Evolutionary conservation across 1,284 basidiomycete genomes (phyloP).

Genomic region (Trichosporon asahii): DNA sequence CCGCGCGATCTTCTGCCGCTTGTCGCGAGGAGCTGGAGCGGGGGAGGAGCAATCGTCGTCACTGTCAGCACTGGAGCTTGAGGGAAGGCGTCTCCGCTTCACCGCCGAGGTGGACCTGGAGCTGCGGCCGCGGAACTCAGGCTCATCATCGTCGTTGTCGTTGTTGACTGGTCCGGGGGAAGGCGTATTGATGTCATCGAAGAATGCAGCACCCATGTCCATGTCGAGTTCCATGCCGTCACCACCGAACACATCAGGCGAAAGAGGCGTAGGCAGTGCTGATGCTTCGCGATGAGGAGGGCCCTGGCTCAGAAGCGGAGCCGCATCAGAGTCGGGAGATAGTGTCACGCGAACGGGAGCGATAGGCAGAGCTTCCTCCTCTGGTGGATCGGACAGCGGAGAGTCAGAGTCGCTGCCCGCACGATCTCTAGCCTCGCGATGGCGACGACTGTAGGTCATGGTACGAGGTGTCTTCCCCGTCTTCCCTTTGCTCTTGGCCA

Average conservation of each 20-base stretch:
- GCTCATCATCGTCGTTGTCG: not conserved
- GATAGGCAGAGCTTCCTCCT: not conserved
- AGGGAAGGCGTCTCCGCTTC: slow-evolving; percentile 7
- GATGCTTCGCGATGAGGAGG: not conserved
- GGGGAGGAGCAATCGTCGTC: slow-evolving; percentile 1
- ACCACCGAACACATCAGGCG: not conserved
- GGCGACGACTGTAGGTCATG: slow-evolving; percentile 19
- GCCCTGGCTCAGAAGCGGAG: not conserved
- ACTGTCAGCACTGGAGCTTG: slow-evolving; percentile 16
- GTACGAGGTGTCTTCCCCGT: not conserved
- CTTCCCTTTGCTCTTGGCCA: not conserved
- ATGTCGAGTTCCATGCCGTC: not conserved
- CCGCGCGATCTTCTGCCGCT: slow-evolving; percentile 37
- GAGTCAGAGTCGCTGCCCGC: not conserved
- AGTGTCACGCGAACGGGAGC: not conserved
- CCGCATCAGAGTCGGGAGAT: not conserved
- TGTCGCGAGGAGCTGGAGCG: slow-evolving; percentile 19
- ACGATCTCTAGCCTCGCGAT: not conserved
- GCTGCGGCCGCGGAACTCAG: not conserved
- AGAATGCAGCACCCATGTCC: slow-evolving; percentile 2
- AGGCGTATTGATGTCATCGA: not conserved
- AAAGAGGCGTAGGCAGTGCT: not conserved
- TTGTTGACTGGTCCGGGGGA: not conserved
- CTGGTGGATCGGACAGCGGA: slow-evolving; percentile 19
- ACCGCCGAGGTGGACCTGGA: not conserved